Conservation (phyloP, 768 basidiomycete species). For the Russula emetica region DNA sequence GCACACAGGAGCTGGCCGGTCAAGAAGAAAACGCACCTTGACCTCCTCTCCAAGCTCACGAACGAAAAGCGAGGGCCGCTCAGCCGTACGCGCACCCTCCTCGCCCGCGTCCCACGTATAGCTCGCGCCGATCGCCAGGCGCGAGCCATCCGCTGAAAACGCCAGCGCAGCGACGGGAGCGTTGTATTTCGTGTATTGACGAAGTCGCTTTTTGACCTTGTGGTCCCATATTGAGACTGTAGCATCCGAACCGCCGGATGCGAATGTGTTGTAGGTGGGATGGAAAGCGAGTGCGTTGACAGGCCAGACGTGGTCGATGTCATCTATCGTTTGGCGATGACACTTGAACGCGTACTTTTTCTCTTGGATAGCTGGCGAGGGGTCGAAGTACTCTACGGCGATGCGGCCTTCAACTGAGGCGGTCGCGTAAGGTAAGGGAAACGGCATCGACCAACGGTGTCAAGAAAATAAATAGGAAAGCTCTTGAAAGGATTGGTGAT, state of each 20-base stretch:
- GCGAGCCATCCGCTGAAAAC: constrained; percentile 79
- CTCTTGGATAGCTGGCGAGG: constrained; percentile 70
- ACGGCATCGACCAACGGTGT: too few relatives aligned
- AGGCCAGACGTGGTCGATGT: constrained; percentile 94
- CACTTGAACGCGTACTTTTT: constrained; percentile 96
- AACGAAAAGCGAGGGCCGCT: constrained; percentile 44
- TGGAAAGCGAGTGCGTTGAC: constrained; percentile 96
- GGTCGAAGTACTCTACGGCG: constrained; percentile 95
- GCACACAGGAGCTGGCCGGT: not conserved
- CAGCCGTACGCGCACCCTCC: constrained; percentile 59
- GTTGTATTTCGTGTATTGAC: constrained; percentile 80
- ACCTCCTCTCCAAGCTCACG: constrained; percentile 71
- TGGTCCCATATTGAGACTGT: constrained; percentile 98
- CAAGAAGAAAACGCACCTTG: constrained; percentile 48
- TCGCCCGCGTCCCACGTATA: constrained; percentile 92
- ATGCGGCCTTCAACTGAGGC: constrained; percentile 95
- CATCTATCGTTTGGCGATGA: constrained; percentile 84
- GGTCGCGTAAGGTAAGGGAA: constrained; percentile 87
- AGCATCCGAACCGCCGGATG: constrained; percentile 91
- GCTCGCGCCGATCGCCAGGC: constrained; percentile 77
- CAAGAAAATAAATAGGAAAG: too few relatives aligned
- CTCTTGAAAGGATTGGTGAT: too few relatives aligned
- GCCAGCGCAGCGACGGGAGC: constrained; percentile 72
- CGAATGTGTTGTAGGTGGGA: constrained; percentile 91
- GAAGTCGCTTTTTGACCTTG: constrained; percentile 89